phyloP scores from a whole-genome alignment of 2,329 filamentous ascomycete species.

The Huntiella abstrusa region DNA sequence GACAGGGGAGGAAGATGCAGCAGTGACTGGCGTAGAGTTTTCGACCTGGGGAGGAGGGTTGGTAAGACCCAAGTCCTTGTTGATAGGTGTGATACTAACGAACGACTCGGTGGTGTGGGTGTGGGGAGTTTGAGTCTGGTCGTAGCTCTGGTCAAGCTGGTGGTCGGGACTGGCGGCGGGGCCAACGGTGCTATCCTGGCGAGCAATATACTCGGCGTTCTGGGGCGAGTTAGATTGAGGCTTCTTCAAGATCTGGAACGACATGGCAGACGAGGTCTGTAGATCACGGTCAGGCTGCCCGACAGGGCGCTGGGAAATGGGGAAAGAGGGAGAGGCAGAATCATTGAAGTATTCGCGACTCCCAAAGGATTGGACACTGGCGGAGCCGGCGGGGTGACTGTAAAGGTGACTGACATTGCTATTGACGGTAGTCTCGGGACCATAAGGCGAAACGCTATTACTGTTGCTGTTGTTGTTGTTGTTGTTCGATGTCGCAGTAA shows the following conservation, averaged over 20 bases:
- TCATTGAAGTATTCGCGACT: constrained; percentile 24
- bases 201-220: constrained; percentile 21
- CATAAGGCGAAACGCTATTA: constrained; percentile 10
- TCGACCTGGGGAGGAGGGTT: neutral
- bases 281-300: constrained; percentile 13
- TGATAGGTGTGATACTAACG: constrained; percentile 9
- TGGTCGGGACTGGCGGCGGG: constrained; percentile 26
- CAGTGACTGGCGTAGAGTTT: neutral
- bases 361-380: constrained; percentile 7
- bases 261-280: constrained; percentile 18
- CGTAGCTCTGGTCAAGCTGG: constrained; percentile 25
- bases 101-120: constrained; percentile 10
- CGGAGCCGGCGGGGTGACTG: constrained; percentile 13
- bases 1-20: constrained; percentile 1
- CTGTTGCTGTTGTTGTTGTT: constrained; percentile 13
- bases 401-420: constrained; percentile 12
- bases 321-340: constrained; percentile 17
- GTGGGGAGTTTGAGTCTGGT: constrained; percentile 10
- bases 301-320: constrained; percentile 1
- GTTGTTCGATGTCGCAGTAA: constrained; percentile 14
- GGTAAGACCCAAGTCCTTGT: constrained; percentile 9
- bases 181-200: constrained; percentile 22
- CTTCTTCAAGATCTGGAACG: constrained; percentile 34
- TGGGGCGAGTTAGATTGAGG: constrained; percentile 21
- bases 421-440: constrained; percentile 14